Evolutionary conservation across 2,329 filamentous ascomycete species (phyloP).

Genomic region (Claviceps maximensis): DNA sequence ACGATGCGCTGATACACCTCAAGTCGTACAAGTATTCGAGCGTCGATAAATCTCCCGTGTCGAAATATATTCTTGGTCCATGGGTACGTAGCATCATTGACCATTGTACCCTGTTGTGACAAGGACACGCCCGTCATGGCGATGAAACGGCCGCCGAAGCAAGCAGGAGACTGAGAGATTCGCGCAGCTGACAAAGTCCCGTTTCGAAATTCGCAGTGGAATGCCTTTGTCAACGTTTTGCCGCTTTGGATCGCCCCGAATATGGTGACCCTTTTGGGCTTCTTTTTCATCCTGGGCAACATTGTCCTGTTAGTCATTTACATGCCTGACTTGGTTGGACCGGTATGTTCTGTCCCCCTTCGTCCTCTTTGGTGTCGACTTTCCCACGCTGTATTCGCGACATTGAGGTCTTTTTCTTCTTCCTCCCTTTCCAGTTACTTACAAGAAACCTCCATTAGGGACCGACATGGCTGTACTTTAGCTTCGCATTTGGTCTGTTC

Average conservation of each 20-base stretch:
- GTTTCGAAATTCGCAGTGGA: slow-evolving; percentile 60
- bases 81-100: slow-evolving; percentile 53
- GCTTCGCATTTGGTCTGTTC: slow-evolving; percentile 90
- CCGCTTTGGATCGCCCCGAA: slow-evolving; percentile 96
- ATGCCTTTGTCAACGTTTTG: slow-evolving; percentile 80
- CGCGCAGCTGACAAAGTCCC: slow-evolving; percentile 1
- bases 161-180: background rate
- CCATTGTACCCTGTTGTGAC: too few relatives aligned
- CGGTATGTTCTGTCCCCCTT: slow-evolving; percentile 55
- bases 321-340: slow-evolving; percentile 83
- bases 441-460: slow-evolving; percentile 34
- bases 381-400: too few relatives aligned
- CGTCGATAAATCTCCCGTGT: slow-evolving; percentile 90
- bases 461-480: slow-evolving; percentile 87
- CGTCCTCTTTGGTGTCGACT: too few relatives aligned
- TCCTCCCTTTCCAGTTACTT: too few relatives aligned
- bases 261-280: slow-evolving; percentile 90
- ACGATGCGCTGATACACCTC: slow-evolving; percentile 81
- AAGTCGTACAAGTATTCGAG: slow-evolving; percentile 95
- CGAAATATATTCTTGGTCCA: slow-evolving; percentile 83
- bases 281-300: slow-evolving; percentile 85
- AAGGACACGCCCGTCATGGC: background rate
- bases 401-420: too few relatives aligned
- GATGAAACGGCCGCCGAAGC: background rate
- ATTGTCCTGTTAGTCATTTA: slow-evolving; percentile 60